Conservation (phyloP, 768 basidiomycete species). For the Boletus patriciae region DNA sequence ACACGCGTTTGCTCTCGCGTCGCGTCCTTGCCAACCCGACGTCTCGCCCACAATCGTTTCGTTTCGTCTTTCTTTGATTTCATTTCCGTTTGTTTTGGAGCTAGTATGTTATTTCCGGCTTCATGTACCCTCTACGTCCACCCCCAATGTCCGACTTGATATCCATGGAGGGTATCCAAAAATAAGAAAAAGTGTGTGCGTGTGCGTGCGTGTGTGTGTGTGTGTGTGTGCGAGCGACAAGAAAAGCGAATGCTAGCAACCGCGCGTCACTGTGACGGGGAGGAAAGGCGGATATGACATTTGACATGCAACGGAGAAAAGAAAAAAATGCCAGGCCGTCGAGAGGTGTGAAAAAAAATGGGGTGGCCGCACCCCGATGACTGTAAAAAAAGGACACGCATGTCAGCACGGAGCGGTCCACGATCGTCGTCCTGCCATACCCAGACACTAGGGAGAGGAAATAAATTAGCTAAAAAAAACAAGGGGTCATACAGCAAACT, state of each 20-base stretch:
- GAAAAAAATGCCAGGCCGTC: background rate
- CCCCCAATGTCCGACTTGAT: background rate
- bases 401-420: conserved; percentile 2
- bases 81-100: background rate
- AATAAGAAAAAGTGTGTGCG: background rate
- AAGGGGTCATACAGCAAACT: conserved; percentile 11
- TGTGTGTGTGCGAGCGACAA: background rate
- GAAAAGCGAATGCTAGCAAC: conserved; percentile 9
- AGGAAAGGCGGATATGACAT: background rate
- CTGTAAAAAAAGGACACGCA: background rate
- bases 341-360: background rate
- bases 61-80: background rate
- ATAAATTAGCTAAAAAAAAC: conserved; percentile 23
- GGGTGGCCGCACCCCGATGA: background rate
- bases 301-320: background rate
- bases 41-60: background rate
- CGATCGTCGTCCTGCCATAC: conserved; percentile 5
- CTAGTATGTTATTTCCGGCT: conserved; percentile 21
- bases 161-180: conserved; percentile 19
- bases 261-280: background rate
- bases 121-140: conserved; percentile 18
- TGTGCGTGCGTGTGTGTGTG: too few species aligned
- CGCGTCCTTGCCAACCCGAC: too few species aligned
- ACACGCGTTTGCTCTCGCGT: too few species aligned
- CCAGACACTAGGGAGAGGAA: conserved; percentile 6